A percentile compares a stretch with the other conserved stretches of the same genome.
Evolutionary conservation across 495 filamentous ascomycete species (phyloP).

Genomic region (Filosporella fistucella): DNA sequence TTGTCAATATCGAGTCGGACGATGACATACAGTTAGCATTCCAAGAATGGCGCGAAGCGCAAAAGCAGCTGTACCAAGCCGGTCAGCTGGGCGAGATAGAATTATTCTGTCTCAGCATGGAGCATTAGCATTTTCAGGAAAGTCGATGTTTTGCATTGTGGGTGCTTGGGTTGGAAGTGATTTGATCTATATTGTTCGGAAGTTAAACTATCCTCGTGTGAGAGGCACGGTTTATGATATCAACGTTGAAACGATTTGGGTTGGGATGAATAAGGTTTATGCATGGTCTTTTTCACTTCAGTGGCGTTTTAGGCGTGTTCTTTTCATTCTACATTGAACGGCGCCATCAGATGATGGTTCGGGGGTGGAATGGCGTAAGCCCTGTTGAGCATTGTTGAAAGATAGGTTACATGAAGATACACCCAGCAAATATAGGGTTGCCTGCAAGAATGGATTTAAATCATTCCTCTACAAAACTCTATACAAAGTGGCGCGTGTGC

Average conservation of each 20-base stretch:
- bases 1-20: conserved; percentile 86
- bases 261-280: conserved; percentile 9
- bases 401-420: neutral
- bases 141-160: conserved; percentile 1
- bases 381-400: conserved; percentile 6
- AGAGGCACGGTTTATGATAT: conserved; percentile 17
- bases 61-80: conserved; percentile 54
- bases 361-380: conserved; percentile 9
- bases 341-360: neutral
- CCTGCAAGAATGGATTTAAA: neutral
- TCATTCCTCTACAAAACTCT: too few relatives aligned
- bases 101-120: conserved; percentile 51
- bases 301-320: conserved; percentile 16
- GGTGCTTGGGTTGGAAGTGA: conserved; percentile 4
- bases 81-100: conserved; percentile 81
- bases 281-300: conserved; percentile 6
- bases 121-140: conserved; percentile 15
- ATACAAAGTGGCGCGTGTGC: too few relatives aligned
- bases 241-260: conserved; percentile 23
- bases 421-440: neutral
- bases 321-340: conserved; percentile 1
- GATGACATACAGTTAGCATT: conserved; percentile 95
- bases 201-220: conserved; percentile 11
- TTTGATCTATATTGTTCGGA: conserved; percentile 14
- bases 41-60: conserved; percentile 81